Conservation (phyloP, 2,329 filamentous ascomycete species). For the Xylaria sp. region DNA sequence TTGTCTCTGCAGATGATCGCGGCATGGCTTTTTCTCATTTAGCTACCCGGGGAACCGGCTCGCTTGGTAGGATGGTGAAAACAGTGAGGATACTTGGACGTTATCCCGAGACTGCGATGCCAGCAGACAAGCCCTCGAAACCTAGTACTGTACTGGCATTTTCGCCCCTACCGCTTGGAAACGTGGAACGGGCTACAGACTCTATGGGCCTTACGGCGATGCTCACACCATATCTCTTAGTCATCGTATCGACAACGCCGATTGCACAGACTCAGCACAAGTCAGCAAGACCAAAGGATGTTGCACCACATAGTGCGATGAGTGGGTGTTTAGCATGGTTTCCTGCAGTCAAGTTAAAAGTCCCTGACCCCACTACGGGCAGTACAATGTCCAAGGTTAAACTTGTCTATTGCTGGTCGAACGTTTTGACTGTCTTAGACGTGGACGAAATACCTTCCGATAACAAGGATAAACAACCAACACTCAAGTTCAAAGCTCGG, state of each 20-base stretch:
- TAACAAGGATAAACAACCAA: constrained; percentile 81
- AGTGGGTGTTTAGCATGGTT: constrained; percentile 98
- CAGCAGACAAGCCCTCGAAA: constrained; percentile 76
- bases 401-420: constrained; percentile 98
- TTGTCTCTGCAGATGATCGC: constrained; percentile 92
- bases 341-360: constrained; percentile 91
- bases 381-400: constrained; percentile 83
- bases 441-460: constrained; percentile 77
- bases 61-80: constrained; percentile 86
- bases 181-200: constrained; percentile 89
- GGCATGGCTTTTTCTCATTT: constrained; percentile 99
- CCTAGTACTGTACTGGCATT: constrained; percentile 96
- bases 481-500: constrained; percentile 81
- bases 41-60: constrained; percentile 88
- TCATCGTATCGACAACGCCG: constrained; percentile 97
- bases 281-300: constrained; percentile 87
- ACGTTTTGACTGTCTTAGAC: constrained; percentile 93
- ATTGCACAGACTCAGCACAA: constrained; percentile 98
- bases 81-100: constrained; percentile 90
- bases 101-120: constrained; percentile 79
- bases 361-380: constrained; percentile 72
- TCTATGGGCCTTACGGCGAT: constrained; percentile 91
- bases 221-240: constrained; percentile 92
- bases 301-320: constrained; percentile 88
- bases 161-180: constrained; percentile 89